phyloP scores from a whole-genome alignment of 805 yeast genomes.

The Yarrowia deformans region DNA sequence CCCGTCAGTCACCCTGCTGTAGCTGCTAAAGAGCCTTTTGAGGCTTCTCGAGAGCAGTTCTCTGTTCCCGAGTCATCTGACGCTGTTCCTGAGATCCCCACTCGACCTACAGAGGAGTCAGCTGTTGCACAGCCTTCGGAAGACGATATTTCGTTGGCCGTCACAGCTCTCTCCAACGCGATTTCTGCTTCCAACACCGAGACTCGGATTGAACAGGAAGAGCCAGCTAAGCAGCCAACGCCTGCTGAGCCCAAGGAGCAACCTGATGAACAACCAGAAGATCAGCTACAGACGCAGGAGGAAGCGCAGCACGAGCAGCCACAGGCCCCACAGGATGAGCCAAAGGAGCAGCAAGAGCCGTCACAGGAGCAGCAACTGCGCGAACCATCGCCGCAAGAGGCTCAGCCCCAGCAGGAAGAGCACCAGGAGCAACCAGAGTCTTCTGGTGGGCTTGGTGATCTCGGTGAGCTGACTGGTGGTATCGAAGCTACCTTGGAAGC shows the following conservation, averaged over 20 bases:
- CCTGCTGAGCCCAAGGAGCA: not conserved
- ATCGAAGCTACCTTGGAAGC: conserved; percentile 33
- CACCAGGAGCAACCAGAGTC: not conserved
- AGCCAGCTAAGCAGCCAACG: not conserved
- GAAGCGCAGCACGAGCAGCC: not conserved
- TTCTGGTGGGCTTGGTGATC: not conserved
- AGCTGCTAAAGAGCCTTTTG: not conserved
- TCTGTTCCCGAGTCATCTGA: not conserved
- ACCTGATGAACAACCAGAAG: not conserved
- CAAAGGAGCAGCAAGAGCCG: not conserved
- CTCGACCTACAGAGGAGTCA: conserved; percentile 5
- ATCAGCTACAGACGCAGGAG: not conserved
- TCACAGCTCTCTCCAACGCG: conserved; percentile 20
- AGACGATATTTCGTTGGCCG: conserved; percentile 29
- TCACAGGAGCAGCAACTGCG: not conserved
- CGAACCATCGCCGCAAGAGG: not conserved
- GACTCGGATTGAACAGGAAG: not conserved
- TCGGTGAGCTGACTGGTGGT: conserved; percentile 2
- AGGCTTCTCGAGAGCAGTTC: conserved; percentile 19
- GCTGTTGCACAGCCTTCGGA: conserved; percentile 19
- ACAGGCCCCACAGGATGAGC: not conserved
- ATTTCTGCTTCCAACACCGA: conserved; percentile 13
- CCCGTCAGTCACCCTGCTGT: conserved; percentile 1
- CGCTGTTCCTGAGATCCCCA: not conserved
- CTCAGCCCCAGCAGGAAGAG: not conserved